phyloP scores from a whole-genome alignment of 768 basidiomycete genomes.

The Floccularia luteovirens region DNA sequence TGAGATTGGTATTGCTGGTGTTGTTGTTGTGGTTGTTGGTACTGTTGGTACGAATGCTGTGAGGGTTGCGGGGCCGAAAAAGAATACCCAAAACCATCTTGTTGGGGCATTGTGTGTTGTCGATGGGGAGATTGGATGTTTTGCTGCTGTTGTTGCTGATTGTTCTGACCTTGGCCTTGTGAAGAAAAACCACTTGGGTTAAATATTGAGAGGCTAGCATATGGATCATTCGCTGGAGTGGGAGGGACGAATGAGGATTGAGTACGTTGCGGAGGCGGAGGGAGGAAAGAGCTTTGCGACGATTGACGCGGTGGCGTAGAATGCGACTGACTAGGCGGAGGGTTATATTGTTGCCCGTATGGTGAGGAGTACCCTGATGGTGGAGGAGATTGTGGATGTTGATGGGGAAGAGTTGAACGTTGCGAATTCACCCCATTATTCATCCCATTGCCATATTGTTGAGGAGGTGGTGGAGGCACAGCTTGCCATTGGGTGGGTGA shows the following conservation, averaged over 20 bases:
- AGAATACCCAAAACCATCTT: constrained; percentile 3
- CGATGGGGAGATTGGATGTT: not conserved
- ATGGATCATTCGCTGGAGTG: constrained; percentile 24
- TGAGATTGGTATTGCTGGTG: constrained; percentile 8
- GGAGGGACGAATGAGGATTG: constrained; percentile 12
- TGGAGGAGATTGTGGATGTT: constrained; percentile 24
- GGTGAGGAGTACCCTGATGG: constrained; percentile 9
- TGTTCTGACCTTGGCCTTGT: constrained; percentile 2
- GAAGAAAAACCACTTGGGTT: constrained; percentile 7
- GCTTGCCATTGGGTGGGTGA: constrained; percentile 17
- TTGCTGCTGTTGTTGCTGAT: not conserved
- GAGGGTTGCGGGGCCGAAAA: constrained; percentile 8
- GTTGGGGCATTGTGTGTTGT: constrained; percentile 12
- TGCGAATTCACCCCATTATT: constrained; percentile 10
- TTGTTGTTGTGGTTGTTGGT: constrained; percentile 11
- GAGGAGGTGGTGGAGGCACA: constrained; percentile 14
- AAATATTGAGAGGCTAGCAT: constrained; percentile 28
- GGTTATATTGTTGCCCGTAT: constrained; percentile 11
- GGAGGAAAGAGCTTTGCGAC: constrained; percentile 10
- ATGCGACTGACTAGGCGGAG: too few species aligned
- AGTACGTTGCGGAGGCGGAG: constrained; percentile 9
- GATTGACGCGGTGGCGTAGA: constrained; percentile 25
- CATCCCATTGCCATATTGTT: constrained; percentile 8
- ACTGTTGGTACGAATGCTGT: constrained; percentile 9
- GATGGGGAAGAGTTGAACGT: constrained; percentile 19